Base-by-base conservation (phyloP, 371 early-diverging fungal genomes). In the Apophysomyces trapeziformis region DNA sequence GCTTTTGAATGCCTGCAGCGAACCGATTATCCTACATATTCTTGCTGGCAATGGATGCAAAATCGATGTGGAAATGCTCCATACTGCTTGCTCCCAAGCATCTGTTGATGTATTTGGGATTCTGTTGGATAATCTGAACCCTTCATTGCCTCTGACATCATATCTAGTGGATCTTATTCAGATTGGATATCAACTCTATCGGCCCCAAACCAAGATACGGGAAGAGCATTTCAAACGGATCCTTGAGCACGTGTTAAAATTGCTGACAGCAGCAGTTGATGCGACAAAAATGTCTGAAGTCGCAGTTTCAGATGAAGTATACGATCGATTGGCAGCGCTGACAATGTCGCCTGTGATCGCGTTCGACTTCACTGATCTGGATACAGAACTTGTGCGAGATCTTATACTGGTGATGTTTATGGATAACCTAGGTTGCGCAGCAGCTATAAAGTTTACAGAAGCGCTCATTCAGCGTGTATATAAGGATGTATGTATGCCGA, bases 371-470 rank as follows among this genome's bases (percentile, higher is more conserved):
- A 44, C 65, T 7, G 8, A 18, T 2, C 43, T 83, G 6, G 69
- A 83, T 43, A 21, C 66, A 1, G 84, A 83, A 36, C 63, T 64
- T 47, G 70, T 83, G 1, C 82, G 83, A 13, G 84, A 85, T 57
- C 80, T 67, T 64, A 64, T 83, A 4, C 67, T 85, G 16, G 74
- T 72, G 0, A 73, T 76, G 0, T 45, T 85, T 8, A 70, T 83
- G 61, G 84, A 85, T 43, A 77, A 76, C 35, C 58, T 85, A 2
- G 67, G 61, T 1, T 62, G 79, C 57, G 64, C 80, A n/a, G 58
- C 70, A 16, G 76, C 82, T 36, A 69, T 85, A 18, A 64, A 63
- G 1, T 83, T 80, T 58, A 65, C 76, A 4, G 58, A 46, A 18
- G 43, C 45, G 2, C 60, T 85, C 38, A 64, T 80, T 2, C 21